Evolutionary conservation across 176 grass and related monocot genomes (phyloP).

Genomic region (Dendrocalamus sinicus): DNA sequence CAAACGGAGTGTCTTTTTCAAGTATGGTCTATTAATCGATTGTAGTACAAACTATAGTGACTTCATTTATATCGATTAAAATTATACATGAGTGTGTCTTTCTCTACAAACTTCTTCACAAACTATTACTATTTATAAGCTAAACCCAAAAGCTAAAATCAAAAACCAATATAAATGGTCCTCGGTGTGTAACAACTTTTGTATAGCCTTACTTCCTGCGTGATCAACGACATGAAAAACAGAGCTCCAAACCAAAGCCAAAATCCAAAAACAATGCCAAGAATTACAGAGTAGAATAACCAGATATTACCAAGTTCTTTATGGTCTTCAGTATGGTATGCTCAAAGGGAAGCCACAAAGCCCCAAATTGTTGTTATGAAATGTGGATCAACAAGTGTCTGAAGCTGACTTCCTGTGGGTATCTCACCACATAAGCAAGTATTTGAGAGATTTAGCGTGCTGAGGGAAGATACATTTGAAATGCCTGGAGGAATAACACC

Average conservation of each 20-base stretch:
- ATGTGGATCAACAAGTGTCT: not conserved
- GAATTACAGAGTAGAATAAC: conserved; percentile 15
- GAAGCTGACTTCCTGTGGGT: not conserved
- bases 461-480: conserved; percentile 18
- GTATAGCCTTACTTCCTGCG: conserved; percentile 21
- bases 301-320: conserved; percentile 9
- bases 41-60: no score
- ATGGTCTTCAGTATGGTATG: not conserved
- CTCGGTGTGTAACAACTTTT: not conserved
- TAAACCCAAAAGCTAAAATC: no score
- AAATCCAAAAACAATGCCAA: conserved; percentile 21
- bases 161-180: no score
- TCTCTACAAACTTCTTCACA: no score
- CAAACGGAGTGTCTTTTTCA: no score
- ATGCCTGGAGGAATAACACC: conserved; percentile 36
- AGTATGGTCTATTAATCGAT: no score
- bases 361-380: not conserved
- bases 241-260: conserved; percentile 42
- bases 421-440: not conserved
- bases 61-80: no score
- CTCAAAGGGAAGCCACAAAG: conserved; percentile 5
- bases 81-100: no score
- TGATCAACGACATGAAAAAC: conserved; percentile 33
- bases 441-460: not conserved
- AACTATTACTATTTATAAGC: no score